These are phyloP conservation scores for Eremothecium sinecaudum DNA, from an alignment of 1,139 yeast genomes.

Conservation along the genomic window DNA sequence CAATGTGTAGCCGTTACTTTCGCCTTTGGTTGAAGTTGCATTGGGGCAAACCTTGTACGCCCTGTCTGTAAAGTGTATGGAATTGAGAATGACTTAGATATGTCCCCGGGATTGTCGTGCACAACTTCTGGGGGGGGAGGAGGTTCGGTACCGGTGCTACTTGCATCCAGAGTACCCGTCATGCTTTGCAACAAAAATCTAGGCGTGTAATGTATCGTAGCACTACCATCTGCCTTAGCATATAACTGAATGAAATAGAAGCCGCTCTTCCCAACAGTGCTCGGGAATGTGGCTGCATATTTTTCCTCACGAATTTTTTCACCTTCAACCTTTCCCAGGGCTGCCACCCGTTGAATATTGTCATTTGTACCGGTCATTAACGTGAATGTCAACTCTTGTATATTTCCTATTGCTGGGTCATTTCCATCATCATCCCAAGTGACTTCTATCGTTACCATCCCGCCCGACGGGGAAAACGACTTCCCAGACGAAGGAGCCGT, in stretches of 20 bases:
- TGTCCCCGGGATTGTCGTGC: constrained; percentile 16
- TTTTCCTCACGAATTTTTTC: constrained; percentile 12
- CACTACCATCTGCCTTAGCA: constrained; percentile 36
- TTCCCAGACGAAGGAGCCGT: constrained; percentile 42
- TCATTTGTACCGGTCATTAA: constrained; percentile 63
- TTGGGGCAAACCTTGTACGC: constrained; percentile 68
- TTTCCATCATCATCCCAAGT: constrained; percentile 51
- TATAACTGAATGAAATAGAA: constrained; percentile 58
- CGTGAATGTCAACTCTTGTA: constrained; percentile 41
- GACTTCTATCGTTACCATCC: constrained; percentile 39
- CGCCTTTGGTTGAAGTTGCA: constrained; percentile 79
- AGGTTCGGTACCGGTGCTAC: constrained; percentile 16
- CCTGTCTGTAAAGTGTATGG: constrained; percentile 75
- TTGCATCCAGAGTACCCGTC: constrained; percentile 44
- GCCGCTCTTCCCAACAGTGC: constrained; percentile 48
- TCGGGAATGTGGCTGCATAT: constrained; percentile 37
- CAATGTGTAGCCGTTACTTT: constrained; percentile 57
- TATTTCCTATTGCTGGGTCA: constrained; percentile 39
- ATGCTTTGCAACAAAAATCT: constrained; percentile 59
- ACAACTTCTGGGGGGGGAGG: constrained; percentile 33
- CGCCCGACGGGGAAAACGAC: constrained; percentile 41
- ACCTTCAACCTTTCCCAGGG: background rate
- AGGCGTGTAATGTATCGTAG: constrained; percentile 56
- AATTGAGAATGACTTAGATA: constrained; percentile 39
- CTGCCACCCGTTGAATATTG: background rate